A percentile compares a stretch with the other conserved stretches of the same genome.
These are phyloP conservation scores for Beauveria rudraprayagi DNA, from an alignment of 2,329 filamentous ascomycete species.

Conservation along the genomic window DNA sequence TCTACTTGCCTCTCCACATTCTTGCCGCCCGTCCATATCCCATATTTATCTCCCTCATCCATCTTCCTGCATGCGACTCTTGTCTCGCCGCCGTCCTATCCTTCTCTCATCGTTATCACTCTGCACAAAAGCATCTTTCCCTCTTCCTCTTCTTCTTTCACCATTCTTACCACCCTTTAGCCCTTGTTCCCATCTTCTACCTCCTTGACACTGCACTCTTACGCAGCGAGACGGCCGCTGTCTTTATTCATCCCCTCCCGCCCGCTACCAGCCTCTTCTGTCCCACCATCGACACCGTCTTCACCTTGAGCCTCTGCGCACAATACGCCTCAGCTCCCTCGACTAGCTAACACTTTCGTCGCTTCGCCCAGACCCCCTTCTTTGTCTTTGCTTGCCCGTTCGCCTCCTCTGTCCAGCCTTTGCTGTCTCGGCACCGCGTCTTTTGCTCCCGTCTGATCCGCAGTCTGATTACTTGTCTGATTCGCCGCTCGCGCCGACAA, in stretches of 20 bases:
- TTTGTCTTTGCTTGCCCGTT: not conserved
- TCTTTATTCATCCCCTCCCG: slow-evolving; percentile 8
- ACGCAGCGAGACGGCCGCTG: slow-evolving; percentile 6
- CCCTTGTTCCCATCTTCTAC: not conserved
- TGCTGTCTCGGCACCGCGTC: not conserved
- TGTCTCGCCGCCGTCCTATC: slow-evolving; percentile 1
- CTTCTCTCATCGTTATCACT: slow-evolving; percentile 5
- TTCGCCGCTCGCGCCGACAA: not conserved
- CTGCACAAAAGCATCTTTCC: not conserved
- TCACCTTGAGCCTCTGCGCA: not conserved
- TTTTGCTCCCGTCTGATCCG: not conserved
- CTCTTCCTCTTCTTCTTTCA: not conserved
- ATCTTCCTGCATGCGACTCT: slow-evolving; percentile 9
- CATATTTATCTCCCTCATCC: slow-evolving; percentile 5
- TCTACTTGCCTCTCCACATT: slow-evolving; percentile 8
- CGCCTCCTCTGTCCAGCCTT: not conserved
- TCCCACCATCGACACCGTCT: not conserved
- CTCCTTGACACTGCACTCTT: not conserved
- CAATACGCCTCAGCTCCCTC: not conserved
- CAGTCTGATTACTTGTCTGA: too few relatives aligned
- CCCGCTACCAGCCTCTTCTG: slow-evolving; percentile 7
- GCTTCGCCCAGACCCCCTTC: not conserved
- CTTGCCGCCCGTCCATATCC: slow-evolving; percentile 9
- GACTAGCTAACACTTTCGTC: not conserved
- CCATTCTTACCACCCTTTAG: not conserved